Evolutionary conservation across 805 yeast genomes (phyloP).

Genomic region (Starmerella gropengiesseri): DNA sequence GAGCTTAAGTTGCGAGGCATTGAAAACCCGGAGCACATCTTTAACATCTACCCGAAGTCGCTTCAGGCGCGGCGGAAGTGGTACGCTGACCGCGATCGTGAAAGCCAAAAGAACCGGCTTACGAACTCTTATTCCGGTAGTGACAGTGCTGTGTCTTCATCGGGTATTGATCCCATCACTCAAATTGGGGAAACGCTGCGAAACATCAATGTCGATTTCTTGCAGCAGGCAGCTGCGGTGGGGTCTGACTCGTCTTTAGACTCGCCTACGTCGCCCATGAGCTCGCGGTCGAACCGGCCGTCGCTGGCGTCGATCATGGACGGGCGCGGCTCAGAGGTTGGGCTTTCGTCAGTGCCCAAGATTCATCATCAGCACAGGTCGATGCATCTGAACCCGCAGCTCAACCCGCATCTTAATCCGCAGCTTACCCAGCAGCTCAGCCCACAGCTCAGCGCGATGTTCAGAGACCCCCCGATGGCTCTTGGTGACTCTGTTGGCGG

Average conservation of each 20-base stretch:
- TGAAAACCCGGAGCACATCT: slow-evolving; percentile 82
- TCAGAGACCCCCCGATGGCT: neutral
- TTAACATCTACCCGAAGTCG: slow-evolving; percentile 61
- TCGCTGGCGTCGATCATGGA: slow-evolving; percentile 1
- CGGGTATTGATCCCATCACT: no score
- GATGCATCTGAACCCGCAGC: neutral
- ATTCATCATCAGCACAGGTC: slow-evolving; percentile 2
- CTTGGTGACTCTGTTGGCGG: neutral
- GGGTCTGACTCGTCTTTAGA: neutral
- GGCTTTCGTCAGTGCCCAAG: neutral
- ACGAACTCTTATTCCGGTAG: no score
- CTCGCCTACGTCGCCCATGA: neutral
- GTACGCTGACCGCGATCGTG: slow-evolving; percentile 8
- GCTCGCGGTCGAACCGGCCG: slow-evolving; percentile 1
- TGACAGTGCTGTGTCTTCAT: no score
- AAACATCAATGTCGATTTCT: no score
- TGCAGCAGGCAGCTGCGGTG: no score
- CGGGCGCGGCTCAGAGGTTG: neutral
- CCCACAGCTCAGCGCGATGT: neutral
- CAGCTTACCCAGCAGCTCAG: neutral
- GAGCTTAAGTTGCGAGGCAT: slow-evolving; percentile 86
- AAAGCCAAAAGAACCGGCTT: no score
- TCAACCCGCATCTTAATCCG: slow-evolving; percentile 3
- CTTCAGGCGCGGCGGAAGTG: slow-evolving; percentile 44
- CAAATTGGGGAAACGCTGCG: no score